Conservation (phyloP, 225 moss, liverwort and hornwort genomes). For the Pseudisothecium myosuroides region DNA sequence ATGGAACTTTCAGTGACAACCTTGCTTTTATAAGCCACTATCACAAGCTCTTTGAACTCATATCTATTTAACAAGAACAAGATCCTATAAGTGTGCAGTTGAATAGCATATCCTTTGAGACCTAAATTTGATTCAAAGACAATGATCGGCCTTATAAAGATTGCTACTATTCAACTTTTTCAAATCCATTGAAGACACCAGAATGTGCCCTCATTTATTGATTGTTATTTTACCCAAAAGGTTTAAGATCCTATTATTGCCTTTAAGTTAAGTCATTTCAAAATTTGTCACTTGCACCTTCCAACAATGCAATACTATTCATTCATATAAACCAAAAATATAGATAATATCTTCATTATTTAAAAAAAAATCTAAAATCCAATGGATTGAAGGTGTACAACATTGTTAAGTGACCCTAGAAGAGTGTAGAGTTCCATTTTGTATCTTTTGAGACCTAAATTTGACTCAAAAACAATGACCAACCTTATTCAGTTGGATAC, state of each 20-base stretch:
- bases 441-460: too few species aligned
- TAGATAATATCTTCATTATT: too few species aligned
- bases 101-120: background rate
- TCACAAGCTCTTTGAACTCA: background rate
- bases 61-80: fast-evolving
- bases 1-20: fast-evolving
- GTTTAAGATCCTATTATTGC: background rate
- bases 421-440: too few species aligned
- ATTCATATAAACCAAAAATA: too few species aligned
- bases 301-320: too few species aligned
- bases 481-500: background rate
- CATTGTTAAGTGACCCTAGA: too few species aligned
- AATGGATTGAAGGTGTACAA: too few species aligned
- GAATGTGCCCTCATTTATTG: background rate
- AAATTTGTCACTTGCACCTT: fast-evolving
- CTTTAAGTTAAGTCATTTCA: background rate
- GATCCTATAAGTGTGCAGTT: fast-evolving
- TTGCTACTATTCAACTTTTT: background rate
- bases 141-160: background rate
- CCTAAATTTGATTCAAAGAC: background rate
- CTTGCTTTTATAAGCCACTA: background rate
- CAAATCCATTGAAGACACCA: background rate
- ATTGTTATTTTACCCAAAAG: background rate
- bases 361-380: too few species aligned
- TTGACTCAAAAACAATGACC: background rate